Conservation (phyloP, 2,329 filamentous ascomycete species). For the Cladosporium sp. region DNA sequence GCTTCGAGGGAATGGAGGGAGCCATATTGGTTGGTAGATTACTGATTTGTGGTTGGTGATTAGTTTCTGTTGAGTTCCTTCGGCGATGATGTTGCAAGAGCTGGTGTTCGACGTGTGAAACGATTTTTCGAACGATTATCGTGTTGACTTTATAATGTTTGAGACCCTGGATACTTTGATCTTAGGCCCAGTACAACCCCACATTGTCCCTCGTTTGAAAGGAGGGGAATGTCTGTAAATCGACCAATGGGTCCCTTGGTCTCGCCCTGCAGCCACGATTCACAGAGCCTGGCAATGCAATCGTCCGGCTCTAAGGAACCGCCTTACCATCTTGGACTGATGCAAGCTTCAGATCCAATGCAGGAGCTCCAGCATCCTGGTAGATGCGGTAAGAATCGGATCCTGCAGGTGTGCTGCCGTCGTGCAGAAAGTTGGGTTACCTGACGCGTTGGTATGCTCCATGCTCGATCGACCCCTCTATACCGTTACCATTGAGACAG, state of each 20-base stretch:
- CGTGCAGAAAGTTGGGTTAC: neutral
- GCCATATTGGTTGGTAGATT: neutral
- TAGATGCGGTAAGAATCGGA: constrained; percentile 1
- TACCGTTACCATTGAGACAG: neutral
- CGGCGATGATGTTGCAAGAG: neutral
- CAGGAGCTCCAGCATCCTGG: constrained; percentile 3
- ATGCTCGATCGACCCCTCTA: neutral
- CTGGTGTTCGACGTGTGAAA: neutral
- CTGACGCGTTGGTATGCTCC: neutral
- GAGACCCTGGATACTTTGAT: neutral
- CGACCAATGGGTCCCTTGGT: constrained; percentile 14
- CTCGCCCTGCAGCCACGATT: constrained; percentile 13
- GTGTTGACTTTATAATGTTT: neutral
- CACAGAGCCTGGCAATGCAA: neutral
- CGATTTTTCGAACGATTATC: neutral
- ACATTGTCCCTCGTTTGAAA: constrained; percentile 12
- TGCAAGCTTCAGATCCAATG: constrained; percentile 6
- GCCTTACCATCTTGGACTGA: constrained; percentile 1
- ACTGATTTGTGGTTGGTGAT: neutral
- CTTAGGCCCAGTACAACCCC: constrained; percentile 6
- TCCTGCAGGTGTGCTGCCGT: neutral
- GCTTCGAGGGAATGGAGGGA: constrained; percentile 68
- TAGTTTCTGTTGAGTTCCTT: neutral
- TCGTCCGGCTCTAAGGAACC: constrained; percentile 17
- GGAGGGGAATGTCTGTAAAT: constrained; percentile 13